Evolutionary conservation across 2,329 filamentous ascomycete genomes (phyloP), one percentile per base, ranked within the genome.

Genomic region (Diplocarpon mali): DNA sequence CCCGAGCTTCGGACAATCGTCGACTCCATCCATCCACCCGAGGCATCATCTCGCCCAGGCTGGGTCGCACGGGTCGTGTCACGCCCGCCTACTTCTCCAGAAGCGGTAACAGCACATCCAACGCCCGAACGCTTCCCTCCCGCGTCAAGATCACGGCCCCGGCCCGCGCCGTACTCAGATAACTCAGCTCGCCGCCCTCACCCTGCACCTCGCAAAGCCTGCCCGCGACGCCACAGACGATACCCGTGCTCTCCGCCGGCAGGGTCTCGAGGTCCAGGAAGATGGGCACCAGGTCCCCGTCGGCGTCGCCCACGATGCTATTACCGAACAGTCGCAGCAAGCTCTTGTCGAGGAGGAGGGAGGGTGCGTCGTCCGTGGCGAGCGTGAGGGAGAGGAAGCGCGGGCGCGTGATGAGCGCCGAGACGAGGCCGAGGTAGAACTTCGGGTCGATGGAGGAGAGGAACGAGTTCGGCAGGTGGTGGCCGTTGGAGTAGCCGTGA

Each of bases 221-320:
- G 20, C 88, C 86, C 0, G 90, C 89, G 2, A 98, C 86, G 24
- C 92, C 90, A 55, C 89, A 95, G 3, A 98, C 87, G 46, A 98
- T 95, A 16, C 90, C 90, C 0, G 89, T 94, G 7, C 87, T 88
- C 62, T 95, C 87, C 35, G 90, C 73, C 0, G 90, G 85, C 34
- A 96, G 68, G 35, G 78, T 78, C 15, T 77, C 78, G 20, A 98
- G 72, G 57, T 96, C 87, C 3, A 98, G 73, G 47, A 88, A 90
- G 55, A 98, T 92, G 1, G 92, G 88, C 1, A 93, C 78, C 29
- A 89, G 71, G 47, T 77, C 78, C 53, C 80, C 80, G 42, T 79
- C 79, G 38, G 76, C 85, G 49, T 81, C 75, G 11, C 86, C 88
- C 0, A 95, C 76, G 2, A 96, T 68, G 0, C 86, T 76, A 55